phyloP scores from a whole-genome alignment of 306 rosid species.

The Delonix regia region DNA sequence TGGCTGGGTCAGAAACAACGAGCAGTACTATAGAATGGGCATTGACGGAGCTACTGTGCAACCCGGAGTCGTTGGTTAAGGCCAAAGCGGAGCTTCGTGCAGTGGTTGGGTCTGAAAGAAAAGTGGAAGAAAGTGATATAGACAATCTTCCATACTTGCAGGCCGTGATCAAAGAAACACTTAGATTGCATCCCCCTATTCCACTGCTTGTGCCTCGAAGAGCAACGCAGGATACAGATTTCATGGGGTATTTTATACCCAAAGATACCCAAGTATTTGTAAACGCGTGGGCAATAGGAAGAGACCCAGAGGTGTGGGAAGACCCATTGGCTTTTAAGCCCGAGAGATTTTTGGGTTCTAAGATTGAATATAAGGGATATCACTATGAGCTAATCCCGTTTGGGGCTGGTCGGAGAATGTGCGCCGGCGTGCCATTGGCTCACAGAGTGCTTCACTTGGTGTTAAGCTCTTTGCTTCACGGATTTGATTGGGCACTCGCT shows the following conservation, averaged over 20 bases:
- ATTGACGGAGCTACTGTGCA: conserved; percentile 5
- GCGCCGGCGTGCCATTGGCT: conserved; percentile 15
- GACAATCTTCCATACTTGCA: conserved; percentile 15
- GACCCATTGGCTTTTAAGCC: background rate
- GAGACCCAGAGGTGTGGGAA: conserved; percentile 14
- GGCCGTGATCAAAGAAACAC: conserved; percentile 5
- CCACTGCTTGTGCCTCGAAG: background rate
- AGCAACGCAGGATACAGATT: background rate
- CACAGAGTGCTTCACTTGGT: conserved; percentile 12
- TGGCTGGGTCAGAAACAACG: conserved; percentile 11
- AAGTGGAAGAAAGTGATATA: conserved; percentile 20
- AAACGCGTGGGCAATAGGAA: conserved; percentile 9
- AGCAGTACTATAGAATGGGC: conserved; percentile 2
- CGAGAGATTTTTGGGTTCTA: background rate
- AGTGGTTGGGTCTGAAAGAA: background rate
- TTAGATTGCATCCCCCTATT: background rate
- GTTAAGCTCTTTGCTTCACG: background rate
- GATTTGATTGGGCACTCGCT: background rate
- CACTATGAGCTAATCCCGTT: conserved; percentile 13
- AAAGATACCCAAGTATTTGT: background rate
- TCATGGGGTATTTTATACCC: background rate
- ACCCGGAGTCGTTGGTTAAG: background rate
- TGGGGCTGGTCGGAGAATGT: conserved; percentile 19
- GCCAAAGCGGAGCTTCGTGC: background rate
- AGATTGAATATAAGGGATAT: background rate